Evolutionary conservation across 2,329 filamentous ascomycete species (phyloP).

Genomic region (Nigrospora osmanthi): DNA sequence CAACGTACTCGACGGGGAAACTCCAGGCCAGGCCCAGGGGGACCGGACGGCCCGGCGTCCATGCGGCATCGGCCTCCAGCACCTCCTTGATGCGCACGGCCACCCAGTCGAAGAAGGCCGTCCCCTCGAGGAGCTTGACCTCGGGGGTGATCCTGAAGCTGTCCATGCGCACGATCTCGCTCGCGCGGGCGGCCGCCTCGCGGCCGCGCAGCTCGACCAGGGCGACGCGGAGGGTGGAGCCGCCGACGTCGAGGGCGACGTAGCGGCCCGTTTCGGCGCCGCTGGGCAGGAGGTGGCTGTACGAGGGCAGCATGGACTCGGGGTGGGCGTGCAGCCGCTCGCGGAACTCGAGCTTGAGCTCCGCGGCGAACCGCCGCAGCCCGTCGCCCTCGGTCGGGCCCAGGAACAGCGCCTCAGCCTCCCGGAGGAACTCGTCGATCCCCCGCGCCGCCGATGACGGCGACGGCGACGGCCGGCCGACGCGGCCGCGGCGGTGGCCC

Average conservation of each 20-base stretch:
- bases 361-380: constrained; percentile 36
- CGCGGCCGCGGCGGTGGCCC: constrained; percentile 14
- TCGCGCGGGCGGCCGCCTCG: constrained; percentile 29
- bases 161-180: constrained; percentile 44
- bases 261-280: constrained; percentile 52
- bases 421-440: constrained; percentile 45
- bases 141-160: constrained; percentile 48
- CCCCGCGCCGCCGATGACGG: constrained; percentile 13
- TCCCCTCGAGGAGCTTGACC: constrained; percentile 49
- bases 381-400: constrained; percentile 36
- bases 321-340: constrained; percentile 42
- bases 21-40: constrained; percentile 60
- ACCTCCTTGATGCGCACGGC: constrained; percentile 51
- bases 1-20: constrained; percentile 59
- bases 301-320: constrained; percentile 58
- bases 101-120: constrained; percentile 62
- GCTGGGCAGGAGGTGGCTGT: constrained; percentile 55
- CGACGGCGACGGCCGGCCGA: neutral
- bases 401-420: constrained; percentile 45
- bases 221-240: constrained; percentile 59
- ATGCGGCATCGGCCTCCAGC: constrained; percentile 34
- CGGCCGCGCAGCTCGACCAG: constrained; percentile 51
- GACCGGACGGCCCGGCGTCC: constrained; percentile 33
- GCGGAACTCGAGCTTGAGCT: constrained; percentile 47
- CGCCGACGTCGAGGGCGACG: constrained; percentile 60